A percentile compares a stretch with the other conserved stretches of the same genome.
phyloP scores from a whole-genome alignment of 352 stramenopile genomes.

The Discostella stelligera region DNA sequence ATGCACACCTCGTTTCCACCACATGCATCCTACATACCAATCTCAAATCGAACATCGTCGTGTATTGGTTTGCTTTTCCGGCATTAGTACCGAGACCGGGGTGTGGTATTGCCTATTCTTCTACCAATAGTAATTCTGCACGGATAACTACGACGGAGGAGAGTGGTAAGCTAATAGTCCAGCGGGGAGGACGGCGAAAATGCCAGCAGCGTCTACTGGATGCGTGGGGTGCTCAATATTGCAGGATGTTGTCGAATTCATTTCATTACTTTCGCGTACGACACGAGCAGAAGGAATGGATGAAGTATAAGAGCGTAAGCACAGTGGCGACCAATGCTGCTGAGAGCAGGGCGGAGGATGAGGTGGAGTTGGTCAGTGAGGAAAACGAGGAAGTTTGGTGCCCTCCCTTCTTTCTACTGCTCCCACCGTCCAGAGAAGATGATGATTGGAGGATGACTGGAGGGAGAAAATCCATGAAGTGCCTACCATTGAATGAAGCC shows the following conservation, averaged over 20 bases:
- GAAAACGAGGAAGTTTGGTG: constrained; percentile 31
- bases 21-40: constrained; percentile 64
- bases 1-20: constrained; percentile 35
- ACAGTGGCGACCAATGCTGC: background rate
- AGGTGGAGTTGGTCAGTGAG: background rate
- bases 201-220: constrained; percentile 16
- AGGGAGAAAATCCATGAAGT: constrained; percentile 25
- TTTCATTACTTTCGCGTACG: constrained; percentile 30
- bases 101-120: constrained; percentile 36
- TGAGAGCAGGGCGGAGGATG: constrained; percentile 15
- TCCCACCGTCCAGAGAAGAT: constrained; percentile 10
- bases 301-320: background rate
- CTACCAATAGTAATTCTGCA: background rate
- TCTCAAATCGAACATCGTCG: constrained; percentile 73
- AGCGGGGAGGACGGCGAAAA: background rate
- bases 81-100: constrained; percentile 50
- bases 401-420: constrained; percentile 47
- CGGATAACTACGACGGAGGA: background rate
- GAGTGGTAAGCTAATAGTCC: background rate
- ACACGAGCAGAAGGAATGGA: constrained; percentile 4
- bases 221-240: constrained; percentile 23
- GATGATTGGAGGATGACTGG: background rate
- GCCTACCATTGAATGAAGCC: constrained; percentile 31
- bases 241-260: constrained; percentile 25
- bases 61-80: constrained; percentile 82